phyloP scores from a whole-genome alignment of 352 stramenopile genomes.

The Phytophthora pinifolia region DNA sequence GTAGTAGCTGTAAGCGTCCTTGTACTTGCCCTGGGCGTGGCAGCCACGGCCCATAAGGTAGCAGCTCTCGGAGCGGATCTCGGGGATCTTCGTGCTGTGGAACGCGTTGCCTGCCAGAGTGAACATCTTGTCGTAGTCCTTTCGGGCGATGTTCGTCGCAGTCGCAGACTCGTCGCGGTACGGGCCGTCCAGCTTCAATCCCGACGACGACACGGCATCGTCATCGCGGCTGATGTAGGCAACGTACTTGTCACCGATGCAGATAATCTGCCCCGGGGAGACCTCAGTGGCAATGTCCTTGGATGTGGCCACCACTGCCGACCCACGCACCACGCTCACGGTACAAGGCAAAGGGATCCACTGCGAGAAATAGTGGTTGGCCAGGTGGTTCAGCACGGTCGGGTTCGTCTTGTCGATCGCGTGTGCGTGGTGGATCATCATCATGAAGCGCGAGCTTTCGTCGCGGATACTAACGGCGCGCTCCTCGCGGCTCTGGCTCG shows the following conservation, averaged over 20 bases:
- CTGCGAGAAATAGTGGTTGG: slow-evolving; percentile 98
- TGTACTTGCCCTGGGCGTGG: slow-evolving; percentile 93
- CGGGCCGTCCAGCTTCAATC: slow-evolving; percentile 72
- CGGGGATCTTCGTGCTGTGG: slow-evolving; percentile 86
- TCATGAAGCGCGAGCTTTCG: slow-evolving; percentile 90
- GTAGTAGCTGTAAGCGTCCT: slow-evolving; percentile 97
- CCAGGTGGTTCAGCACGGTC: slow-evolving; percentile 96
- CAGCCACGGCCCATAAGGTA: slow-evolving; percentile 96
- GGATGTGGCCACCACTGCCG: slow-evolving; percentile 77
- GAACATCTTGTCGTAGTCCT: slow-evolving; percentile 92
- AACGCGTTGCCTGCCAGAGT: slow-evolving; percentile 86
- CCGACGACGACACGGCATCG: slow-evolving; percentile 59
- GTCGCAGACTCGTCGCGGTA: slow-evolving; percentile 77
- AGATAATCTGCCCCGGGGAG: slow-evolving; percentile 91
- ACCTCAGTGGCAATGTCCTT: slow-evolving; percentile 89
- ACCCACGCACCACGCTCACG: slow-evolving; percentile 84
- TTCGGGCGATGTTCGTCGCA: slow-evolving; percentile 70
- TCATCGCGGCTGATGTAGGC: slow-evolving; percentile 80
- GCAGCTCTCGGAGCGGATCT: slow-evolving; percentile 96
- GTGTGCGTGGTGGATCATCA: slow-evolving; percentile 91
- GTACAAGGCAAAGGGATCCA: slow-evolving; percentile 93
- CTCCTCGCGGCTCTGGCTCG: slow-evolving; percentile 75
- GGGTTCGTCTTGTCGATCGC: slow-evolving; percentile 87
- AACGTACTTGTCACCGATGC: slow-evolving; percentile 92
- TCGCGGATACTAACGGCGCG: slow-evolving; percentile 77